Base-by-base conservation (phyloP, 352 stramenopile genomes). In the Globisporangium barbulae region DNA sequence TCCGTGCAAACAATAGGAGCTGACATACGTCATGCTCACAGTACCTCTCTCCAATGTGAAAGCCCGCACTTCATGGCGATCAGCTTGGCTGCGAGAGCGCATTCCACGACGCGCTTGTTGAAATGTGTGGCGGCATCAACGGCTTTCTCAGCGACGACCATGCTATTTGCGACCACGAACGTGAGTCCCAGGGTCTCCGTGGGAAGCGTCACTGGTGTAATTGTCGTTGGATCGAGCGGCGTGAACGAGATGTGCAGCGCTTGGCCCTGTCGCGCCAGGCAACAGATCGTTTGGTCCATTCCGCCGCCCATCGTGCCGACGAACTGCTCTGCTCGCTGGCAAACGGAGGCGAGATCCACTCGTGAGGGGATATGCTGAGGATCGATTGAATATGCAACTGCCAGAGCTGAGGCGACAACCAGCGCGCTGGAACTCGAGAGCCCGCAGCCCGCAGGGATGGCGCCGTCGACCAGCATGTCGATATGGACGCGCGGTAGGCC, bases 21-120 rank as follows among this genome's bases (percentile, higher is more conserved):
- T 10, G 15, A 13, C 10, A 2, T 12, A 30, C 8, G 8, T 30
- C 45, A 25, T 13, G 0, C 21, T 30, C 19, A 52, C 45, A 21
- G 6, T 35, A 91, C 78, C 67, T 77, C 28, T 64, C 67, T 67
- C 78, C 80, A 93, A 6, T 63, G 15, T 1, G 62, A 13, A 0
- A 90, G 28, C 0, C 50, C 70, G 3, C 73, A 53, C n/a, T 69
- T 64, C 55, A 83, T 91, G 15, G 69, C 78, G 19, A 93, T 77
- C 56, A 91, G 52, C 69, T 91, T 93, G 35, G 77, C 74, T 45
- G 83, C 87, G 4, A 95, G 65, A 13, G 78, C 77, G 53, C 87
- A 90, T 69, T 95, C 87, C 15, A 92, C 63, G 6, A 94, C 87
- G 9, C 88, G 82, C 64, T 89, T 90, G 69, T 96, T 96, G 59